Percentiles rank a stretch among this genome's conserved stretches.
These are phyloP conservation scores for Picochlorum sp. DNA, from an alignment of 139 green algal species.

Conservation along the genomic window DNA sequence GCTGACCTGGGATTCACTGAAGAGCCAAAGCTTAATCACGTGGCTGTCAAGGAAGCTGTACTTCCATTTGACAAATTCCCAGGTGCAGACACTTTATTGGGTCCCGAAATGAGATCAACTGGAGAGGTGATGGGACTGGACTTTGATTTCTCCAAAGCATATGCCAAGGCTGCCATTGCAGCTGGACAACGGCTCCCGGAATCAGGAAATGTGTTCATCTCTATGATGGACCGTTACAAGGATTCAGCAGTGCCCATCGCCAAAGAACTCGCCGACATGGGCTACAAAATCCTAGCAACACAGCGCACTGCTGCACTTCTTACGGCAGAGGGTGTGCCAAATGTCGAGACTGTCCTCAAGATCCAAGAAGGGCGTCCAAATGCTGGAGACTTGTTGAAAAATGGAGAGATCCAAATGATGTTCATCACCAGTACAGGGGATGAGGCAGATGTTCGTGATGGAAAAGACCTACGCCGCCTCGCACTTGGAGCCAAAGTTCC, in stretches of 20 bases:
- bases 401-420: conserved; percentile 82
- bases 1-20: conserved; percentile 75
- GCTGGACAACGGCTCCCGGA: conserved; percentile 75
- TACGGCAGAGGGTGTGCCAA: conserved; percentile 28
- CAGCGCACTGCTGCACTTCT: conserved; percentile 65
- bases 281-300: conserved; percentile 82
- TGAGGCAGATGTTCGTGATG: conserved; percentile 79
- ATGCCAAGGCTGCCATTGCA: conserved; percentile 93
- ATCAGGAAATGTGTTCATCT: conserved; percentile 84
- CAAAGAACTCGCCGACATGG: conserved; percentile 68
- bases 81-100: conserved; percentile 90
- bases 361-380: conserved; percentile 95
- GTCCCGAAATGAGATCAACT: conserved; percentile 96
- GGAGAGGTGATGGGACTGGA: conserved; percentile 96
- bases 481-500: conserved; percentile 84
- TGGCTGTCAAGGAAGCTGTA: conserved; percentile 98
- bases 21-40: conserved; percentile 75
- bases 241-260: conserved; percentile 63
- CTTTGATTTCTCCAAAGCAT: conserved; percentile 77
- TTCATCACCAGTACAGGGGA: conserved; percentile 87
- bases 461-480: conserved; percentile 79
- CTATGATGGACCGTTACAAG: conserved; percentile 89
- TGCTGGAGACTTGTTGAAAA: conserved; percentile 62
- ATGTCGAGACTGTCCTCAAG: conserved; percentile 74
- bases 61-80: conserved; percentile 99